Evolutionary conservation across 345 rosid genomes (phyloP), one percentile per base, ranked within the genome.

Genomic region (Euclidium syriacum): DNA sequence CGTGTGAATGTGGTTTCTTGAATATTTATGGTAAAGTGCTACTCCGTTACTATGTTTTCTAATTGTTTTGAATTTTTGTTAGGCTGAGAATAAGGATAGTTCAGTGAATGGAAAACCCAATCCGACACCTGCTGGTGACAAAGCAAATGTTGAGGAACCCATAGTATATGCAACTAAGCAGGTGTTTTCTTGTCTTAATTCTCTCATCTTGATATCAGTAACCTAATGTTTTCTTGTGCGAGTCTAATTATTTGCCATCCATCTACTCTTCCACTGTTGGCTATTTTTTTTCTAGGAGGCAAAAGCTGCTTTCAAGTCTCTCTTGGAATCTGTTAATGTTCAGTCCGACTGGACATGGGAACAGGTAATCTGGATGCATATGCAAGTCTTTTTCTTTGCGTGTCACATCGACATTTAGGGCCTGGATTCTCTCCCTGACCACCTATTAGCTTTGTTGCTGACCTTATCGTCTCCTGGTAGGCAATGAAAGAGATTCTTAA

Each of bases 291-390:
- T 66, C 30, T 46, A 91, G 98, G 99, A 94, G 75, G 99, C 99
- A 14, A 94, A 90, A 81, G 90, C 79, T 84, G 95, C 97, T 65
- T 94, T 94, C 79, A 94, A 94, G 79, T 80, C 84, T 56, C 96
- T 94, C 62, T 78, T 94, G 61, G 96, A 94, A 68, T 85, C 90
- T 43, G 86, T 75, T 41, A 86, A 86, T 59, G 92, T 94, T 65
- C 92, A 79, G 54, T 84, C 97, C 44, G 99, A 94, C 69, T 90
- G 96, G 95, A 85, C 95, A 35, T 94, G 99, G 99, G 99, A 94
- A 77, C 99, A 94, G 97, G 98, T 91, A 81, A 51, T 58, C 18
- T 27, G 16, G 64, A 52, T 33, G 55, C 41, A 52, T 47, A 36
- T 55, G 52, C 44, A 25, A 52, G 52, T 50, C 17, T 44, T 39